Evolutionary conservation across 1,284 basidiomycete genomes (phyloP).

Genomic region (Irpex sp.): DNA sequence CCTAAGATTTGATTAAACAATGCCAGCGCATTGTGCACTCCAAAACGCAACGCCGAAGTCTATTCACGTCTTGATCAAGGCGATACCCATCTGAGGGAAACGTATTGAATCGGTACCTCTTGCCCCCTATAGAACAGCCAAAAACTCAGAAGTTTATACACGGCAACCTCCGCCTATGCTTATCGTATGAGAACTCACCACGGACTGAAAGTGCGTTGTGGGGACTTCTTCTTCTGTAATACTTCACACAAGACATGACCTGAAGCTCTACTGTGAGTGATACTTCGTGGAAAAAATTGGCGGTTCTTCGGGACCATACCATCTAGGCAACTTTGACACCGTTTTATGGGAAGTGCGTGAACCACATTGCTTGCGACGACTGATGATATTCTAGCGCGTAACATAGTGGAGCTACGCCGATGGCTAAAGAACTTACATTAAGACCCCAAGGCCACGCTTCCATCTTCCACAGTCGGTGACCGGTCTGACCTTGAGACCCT

Average conservation of each 20-base stretch:
- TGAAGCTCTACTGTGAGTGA: not conserved
- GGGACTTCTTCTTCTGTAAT: not conserved
- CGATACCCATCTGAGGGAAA: not conserved
- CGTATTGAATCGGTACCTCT: not conserved
- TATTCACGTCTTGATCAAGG: not conserved
- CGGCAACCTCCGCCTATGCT: not conserved
- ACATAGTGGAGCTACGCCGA: not conserved
- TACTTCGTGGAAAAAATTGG: not conserved
- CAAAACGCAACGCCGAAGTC: not conserved
- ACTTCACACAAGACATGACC: not conserved
- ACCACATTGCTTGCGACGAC: not conserved
- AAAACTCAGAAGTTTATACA: not conserved
- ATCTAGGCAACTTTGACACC: not conserved
- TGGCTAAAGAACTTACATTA: not conserved
- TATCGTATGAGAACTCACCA: not conserved
- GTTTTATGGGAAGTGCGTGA: not conserved
- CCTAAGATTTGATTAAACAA: not conserved
- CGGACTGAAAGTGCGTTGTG: not conserved
- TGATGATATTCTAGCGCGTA: not conserved
- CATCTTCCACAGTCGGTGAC: not conserved
- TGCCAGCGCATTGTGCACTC: not conserved
- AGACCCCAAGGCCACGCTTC: not conserved
- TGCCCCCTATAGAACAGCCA: not conserved
- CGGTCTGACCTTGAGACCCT: no score
- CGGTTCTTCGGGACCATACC: not conserved